Conservation (phyloP, 139 green algal genomes). For the Chlorella sorokiniana region DNA sequence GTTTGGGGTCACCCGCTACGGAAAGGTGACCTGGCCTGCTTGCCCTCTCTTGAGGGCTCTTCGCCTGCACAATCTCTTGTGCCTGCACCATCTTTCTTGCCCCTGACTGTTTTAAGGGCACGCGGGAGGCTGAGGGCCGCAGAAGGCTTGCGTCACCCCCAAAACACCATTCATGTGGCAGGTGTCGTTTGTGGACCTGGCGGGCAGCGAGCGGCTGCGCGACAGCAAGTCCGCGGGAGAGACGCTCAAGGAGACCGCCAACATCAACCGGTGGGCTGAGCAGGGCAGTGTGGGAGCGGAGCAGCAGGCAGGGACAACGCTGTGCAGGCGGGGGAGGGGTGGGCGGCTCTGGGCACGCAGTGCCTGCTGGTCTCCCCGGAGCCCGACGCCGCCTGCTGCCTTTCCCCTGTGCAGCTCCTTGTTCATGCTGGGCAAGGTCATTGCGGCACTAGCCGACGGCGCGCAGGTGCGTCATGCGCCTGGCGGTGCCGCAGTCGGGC, state of each 20-base stretch:
- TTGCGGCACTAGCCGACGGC: slow-evolving; percentile 36
- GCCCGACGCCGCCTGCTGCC: not conserved
- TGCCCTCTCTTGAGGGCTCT: too few species aligned
- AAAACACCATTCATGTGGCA: too few species aligned
- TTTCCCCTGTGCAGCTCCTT: slow-evolving; percentile 56
- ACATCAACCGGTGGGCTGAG: too few species aligned
- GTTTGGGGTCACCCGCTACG: slow-evolving; percentile 61
- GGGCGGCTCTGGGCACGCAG: not conserved
- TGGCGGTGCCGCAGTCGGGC: too few species aligned
- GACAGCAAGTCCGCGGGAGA: slow-evolving; percentile 71
- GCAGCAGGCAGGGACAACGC: too few species aligned
- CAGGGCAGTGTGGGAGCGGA: not conserved
- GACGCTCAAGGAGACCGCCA: slow-evolving; percentile 87
- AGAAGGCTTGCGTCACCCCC: too few species aligned
- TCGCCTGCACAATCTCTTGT: too few species aligned
- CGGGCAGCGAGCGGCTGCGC: slow-evolving; percentile 88
- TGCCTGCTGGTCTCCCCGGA: too few species aligned
- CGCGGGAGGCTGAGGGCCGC: too few species aligned
- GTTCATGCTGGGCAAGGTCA: slow-evolving; percentile 91
- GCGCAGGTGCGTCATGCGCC: not conserved
- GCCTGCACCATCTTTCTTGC: too few species aligned
- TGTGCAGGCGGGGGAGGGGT: not conserved
- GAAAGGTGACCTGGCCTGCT: too few species aligned
- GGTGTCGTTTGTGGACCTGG: slow-evolving; percentile 91
- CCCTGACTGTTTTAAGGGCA: too few species aligned